Conservation (phyloP, 169 alveolate species). For the Eimeria zaria region DNA sequence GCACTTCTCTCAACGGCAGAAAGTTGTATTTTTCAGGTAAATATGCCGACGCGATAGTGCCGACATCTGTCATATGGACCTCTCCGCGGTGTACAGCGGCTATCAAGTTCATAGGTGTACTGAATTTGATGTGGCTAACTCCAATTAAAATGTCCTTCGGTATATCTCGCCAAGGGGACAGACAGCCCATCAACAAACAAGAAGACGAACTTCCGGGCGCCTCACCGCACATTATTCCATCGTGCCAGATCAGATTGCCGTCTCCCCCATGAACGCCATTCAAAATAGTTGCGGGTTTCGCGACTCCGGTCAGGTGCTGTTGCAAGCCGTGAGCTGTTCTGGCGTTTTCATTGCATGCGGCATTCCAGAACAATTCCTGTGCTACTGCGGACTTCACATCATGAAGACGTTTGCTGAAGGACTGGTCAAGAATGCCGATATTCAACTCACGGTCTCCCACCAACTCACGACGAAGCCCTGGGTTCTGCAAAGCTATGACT, state of each 20-base stretch:
- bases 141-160: slow-evolving; percentile 41
- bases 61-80: slow-evolving; percentile 67
- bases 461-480: slow-evolving; percentile 63
- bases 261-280: not conserved
- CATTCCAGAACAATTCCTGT: slow-evolving; percentile 4
- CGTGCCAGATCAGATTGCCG: slow-evolving; percentile 20
- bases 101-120: slow-evolving; percentile 64
- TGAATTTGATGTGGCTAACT: slow-evolving; percentile 47
- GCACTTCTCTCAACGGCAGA: slow-evolving; percentile 54
- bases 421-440: slow-evolving; percentile 58
- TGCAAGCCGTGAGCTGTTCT: not conserved
- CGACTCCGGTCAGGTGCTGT: not conserved
- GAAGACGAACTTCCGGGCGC: not conserved
- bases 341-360: slow-evolving; percentile 34
- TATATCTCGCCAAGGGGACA: slow-evolving; percentile 54
- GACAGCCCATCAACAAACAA: slow-evolving; percentile 56
- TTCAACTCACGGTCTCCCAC: slow-evolving; percentile 65
- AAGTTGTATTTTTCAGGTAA: slow-evolving; percentile 61
- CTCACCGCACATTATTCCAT: slow-evolving; percentile 30
- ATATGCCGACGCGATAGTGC: slow-evolving; percentile 60
- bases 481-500: slow-evolving; percentile 56
- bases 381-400: slow-evolving; percentile 66
- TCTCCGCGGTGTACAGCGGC: slow-evolving; percentile 69
- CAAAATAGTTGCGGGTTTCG: not conserved
- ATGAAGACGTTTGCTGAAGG: slow-evolving; percentile 56